These are phyloP conservation scores for Fusarium avenaceum DNA, from an alignment of 2,329 filamentous ascomycete genomes.

Conservation along the genomic window DNA sequence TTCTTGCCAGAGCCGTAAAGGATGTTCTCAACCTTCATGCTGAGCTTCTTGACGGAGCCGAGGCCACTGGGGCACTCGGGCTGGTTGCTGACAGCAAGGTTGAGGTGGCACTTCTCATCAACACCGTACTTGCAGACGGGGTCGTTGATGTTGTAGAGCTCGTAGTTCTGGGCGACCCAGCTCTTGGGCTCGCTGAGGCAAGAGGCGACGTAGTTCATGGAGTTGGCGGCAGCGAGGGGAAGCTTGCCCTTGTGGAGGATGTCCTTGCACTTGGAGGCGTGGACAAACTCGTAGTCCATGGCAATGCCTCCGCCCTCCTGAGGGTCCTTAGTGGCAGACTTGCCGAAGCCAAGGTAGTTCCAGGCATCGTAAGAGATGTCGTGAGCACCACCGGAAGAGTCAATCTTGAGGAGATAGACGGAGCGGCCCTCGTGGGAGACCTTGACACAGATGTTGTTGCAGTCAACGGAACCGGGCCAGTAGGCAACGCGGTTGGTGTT, in stretches of 20 bases:
- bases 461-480: constrained; percentile 67
- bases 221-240: constrained; percentile 68
- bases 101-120: constrained; percentile 65
- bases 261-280: constrained; percentile 62
- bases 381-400: constrained; percentile 67
- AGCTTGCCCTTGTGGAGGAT: constrained; percentile 66
- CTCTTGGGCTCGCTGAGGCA: constrained; percentile 61
- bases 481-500: constrained; percentile 72
- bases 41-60: constrained; percentile 49
- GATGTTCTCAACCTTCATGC: constrained; percentile 64
- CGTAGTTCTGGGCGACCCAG: constrained; percentile 67
- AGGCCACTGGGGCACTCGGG: constrained; percentile 63
- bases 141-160: constrained; percentile 67
- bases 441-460: constrained; percentile 69
- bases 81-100: constrained; percentile 65
- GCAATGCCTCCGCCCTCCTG: constrained; percentile 63
- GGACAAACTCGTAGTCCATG: constrained; percentile 65
- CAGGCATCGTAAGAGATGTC: constrained; percentile 74
- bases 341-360: constrained; percentile 68
- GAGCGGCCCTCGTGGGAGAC: constrained; percentile 63
- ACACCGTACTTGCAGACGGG: constrained; percentile 63
- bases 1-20: constrained; percentile 63
- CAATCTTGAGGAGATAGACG: constrained; percentile 70
- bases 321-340: constrained; percentile 61
- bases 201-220: constrained; percentile 66